These are phyloP conservation scores for Colletotrichum gloeosporioides DNA, from an alignment of 2,329 filamentous ascomycete genomes.

Conservation along the genomic window DNA sequence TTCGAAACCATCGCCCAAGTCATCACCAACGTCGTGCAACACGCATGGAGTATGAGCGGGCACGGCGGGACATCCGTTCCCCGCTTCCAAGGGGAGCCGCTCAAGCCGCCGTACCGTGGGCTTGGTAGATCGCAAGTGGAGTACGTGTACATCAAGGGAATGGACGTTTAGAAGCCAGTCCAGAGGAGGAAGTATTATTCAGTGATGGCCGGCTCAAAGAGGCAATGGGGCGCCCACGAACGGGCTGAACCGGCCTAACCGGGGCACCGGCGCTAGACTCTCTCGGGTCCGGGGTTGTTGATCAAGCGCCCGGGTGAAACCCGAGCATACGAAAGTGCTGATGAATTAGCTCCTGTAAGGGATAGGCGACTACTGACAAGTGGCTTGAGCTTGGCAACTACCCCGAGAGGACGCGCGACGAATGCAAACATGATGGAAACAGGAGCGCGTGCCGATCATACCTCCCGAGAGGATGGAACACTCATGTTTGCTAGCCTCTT, in stretches of 20 bases:
- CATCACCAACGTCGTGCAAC: neutral
- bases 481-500: neutral
- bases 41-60: neutral
- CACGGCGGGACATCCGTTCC: neutral
- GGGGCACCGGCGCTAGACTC: neutral
- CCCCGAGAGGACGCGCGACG: neutral
- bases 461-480: neutral
- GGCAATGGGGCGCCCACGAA: neutral
- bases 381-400: neutral
- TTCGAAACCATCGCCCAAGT: neutral
- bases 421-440: neutral
- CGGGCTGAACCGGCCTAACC: neutral
- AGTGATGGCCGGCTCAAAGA: neutral
- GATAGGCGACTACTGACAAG: neutral
- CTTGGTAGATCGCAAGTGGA: neutral
- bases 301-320: neutral
- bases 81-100: neutral
- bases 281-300: neutral
- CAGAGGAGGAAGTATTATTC: neutral
- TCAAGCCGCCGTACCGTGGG: neutral
- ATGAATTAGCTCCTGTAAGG: neutral
- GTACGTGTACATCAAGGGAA: neutral
- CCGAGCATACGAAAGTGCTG: neutral
- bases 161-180: neutral
- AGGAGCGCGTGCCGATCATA: neutral